Conservation (phyloP, 106 monocot genomes). For the Allium cepa region DNA sequence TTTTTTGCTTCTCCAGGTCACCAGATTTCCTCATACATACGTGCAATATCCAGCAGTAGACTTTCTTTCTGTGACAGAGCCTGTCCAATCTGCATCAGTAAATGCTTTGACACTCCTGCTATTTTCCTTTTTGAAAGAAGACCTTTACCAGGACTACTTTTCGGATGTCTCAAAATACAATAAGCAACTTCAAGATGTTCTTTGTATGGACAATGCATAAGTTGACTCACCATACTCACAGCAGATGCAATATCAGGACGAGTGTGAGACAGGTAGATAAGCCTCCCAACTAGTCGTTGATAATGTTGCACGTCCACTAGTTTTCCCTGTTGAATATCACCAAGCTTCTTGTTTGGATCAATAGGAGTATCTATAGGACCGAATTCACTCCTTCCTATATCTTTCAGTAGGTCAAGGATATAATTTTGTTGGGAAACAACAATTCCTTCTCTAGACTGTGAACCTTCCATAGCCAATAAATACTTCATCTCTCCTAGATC, state of each 20-base stretch:
- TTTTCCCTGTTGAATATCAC: neutral
- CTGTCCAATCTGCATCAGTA: no score
- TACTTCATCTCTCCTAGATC: slow-evolving; percentile 1
- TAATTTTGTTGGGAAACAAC: neutral
- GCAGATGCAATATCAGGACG: neutral
- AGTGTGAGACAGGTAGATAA: neutral
- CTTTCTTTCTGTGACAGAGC: no score
- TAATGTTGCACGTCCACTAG: neutral
- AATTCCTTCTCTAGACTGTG: neutral
- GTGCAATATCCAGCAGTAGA: no score
- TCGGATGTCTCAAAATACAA: neutral
- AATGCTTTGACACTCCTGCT: no score
- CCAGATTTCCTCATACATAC: no score
- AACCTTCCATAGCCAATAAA: neutral
- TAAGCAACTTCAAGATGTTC: neutral
- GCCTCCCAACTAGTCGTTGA: neutral
- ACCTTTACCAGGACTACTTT: neutral
- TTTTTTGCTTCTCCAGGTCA: no score
- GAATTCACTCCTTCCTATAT: neutral
- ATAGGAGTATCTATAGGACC: neutral
- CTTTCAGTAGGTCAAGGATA: no score
- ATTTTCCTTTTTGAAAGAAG: neutral
- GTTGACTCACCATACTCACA: neutral
- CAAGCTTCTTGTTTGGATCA: neutral
- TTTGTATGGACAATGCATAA: neutral